Evolutionary conservation across 305 asterid species (phyloP).

Genomic region (Fraxinus floribunda): DNA sequence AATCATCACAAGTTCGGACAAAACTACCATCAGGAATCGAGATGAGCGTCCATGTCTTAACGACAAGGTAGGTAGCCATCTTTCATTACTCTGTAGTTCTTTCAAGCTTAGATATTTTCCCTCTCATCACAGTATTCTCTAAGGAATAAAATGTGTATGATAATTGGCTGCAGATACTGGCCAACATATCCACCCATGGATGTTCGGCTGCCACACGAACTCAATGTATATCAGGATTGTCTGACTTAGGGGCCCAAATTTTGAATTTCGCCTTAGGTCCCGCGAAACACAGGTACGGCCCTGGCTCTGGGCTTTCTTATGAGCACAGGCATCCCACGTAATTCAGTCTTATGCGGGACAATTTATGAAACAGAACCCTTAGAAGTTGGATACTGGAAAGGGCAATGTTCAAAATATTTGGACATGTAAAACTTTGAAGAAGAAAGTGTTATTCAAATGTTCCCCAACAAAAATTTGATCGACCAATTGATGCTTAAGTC

Average conservation of each 20-base stretch:
- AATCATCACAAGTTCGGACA: constrained; percentile 96
- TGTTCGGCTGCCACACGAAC: constrained; percentile 51
- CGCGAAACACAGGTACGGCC: too few species aligned
- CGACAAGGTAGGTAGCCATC: constrained; percentile 62
- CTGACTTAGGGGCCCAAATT: too few species aligned
- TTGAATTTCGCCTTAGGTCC: too few species aligned
- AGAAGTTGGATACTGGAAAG: background rate
- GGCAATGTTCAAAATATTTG: background rate
- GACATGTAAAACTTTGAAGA: background rate
- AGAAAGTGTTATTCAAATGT: background rate
- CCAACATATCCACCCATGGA: constrained; percentile 99
- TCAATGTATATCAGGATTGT: too few species aligned
- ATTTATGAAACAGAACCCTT: background rate
- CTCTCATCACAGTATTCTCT: background rate
- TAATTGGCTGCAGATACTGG: constrained; percentile 74
- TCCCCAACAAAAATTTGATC: background rate
- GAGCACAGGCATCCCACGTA: background rate
- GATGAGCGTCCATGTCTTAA: constrained; percentile 97
- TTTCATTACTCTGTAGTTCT: background rate
- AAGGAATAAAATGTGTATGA: background rate
- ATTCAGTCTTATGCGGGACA: background rate
- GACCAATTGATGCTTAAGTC: background rate
- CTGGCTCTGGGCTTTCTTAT: background rate
- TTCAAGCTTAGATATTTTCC: background rate
- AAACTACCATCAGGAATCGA: constrained; percentile 97